phyloP scores from a whole-genome alignment of 108 stramenopile genomes.

The Cyclotella sp. region DNA sequence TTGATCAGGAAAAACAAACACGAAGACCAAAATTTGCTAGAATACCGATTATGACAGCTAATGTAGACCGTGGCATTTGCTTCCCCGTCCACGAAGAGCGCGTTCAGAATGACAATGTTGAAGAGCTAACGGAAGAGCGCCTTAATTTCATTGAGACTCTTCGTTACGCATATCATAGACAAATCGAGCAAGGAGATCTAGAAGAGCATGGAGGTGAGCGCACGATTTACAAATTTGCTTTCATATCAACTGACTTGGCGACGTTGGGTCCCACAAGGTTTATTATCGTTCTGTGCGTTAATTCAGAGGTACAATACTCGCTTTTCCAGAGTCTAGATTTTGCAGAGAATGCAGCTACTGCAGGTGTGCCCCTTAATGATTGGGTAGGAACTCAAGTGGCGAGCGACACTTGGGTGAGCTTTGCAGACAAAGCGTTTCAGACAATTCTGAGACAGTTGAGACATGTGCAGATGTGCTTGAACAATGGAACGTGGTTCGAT shows the following conservation, averaged over 20 bases:
- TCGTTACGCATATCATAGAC: constrained; percentile 53
- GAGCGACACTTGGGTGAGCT: constrained; percentile 9
- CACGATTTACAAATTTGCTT: background rate
- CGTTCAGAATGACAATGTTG: background rate
- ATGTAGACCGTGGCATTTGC: too few species aligned
- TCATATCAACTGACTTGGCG: background rate
- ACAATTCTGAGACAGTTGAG: background rate
- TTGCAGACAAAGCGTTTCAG: constrained; percentile 4
- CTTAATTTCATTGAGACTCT: constrained; percentile 43
- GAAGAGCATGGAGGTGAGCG: constrained; percentile 1
- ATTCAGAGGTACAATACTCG: constrained; percentile 44
- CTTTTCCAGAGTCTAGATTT: constrained; percentile 60
- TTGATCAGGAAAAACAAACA: background rate
- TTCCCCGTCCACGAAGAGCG: background rate
- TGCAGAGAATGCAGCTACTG: constrained; percentile 50
- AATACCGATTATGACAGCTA: background rate
- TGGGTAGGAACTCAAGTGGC: constrained; percentile 45
- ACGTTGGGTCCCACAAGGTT: too few species aligned
- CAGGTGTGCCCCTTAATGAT: constrained; percentile 48
- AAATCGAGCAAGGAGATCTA: constrained; percentile 35
- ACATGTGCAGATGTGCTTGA: background rate
- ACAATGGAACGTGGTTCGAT: background rate
- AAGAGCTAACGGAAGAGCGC: constrained; percentile 11
- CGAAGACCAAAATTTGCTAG: too few species aligned
- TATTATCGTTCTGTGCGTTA: too few species aligned